Conservation (phyloP, 2,329 filamentous ascomycete species). For the Parasarocladium wereldwijsianum region DNA sequence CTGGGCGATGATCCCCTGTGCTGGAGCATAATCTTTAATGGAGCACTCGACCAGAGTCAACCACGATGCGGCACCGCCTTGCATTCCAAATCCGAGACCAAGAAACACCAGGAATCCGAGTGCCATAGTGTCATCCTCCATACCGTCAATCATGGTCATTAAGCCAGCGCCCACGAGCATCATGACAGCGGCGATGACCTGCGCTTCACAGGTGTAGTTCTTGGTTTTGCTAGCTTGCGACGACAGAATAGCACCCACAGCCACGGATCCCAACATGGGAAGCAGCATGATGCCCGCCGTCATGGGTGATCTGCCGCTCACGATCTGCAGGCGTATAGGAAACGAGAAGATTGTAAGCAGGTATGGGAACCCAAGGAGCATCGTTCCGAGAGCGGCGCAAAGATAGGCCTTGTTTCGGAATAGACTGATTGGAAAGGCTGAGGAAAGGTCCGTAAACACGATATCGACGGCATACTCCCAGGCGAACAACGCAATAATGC, state of each 20-base stretch:
- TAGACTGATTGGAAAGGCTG: constrained; percentile 32
- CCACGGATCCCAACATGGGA: constrained; percentile 34
- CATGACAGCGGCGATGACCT: constrained; percentile 24
- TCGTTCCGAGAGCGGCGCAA: constrained; percentile 25
- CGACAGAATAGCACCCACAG: constrained; percentile 26
- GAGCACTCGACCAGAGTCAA: constrained; percentile 26
- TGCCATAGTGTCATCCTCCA: constrained; percentile 25
- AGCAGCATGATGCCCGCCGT: constrained; percentile 35
- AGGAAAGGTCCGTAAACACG: constrained; percentile 14
- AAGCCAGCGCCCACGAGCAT: constrained; percentile 32
- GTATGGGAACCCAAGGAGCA: constrained; percentile 35
- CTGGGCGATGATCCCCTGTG: constrained; percentile 38
- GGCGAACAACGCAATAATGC: constrained; percentile 13
- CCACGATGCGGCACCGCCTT: constrained; percentile 31
- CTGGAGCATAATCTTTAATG: constrained; percentile 29
- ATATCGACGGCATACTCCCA: constrained; percentile 15
- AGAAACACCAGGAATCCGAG: constrained; percentile 34
- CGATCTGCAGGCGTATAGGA: constrained; percentile 33
- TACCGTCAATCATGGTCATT: constrained; percentile 20
- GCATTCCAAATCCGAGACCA: constrained; percentile 37
- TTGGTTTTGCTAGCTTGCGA: constrained; percentile 26
- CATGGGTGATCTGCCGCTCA: constrained; percentile 29
- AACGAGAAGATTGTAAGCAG: constrained; percentile 33
- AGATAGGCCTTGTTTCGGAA: constrained; percentile 31
- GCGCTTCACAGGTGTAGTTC: constrained; percentile 27